Evolutionary conservation across 345 rosid genomes (phyloP).

Genomic region (Orychophragmus violaceus): DNA sequence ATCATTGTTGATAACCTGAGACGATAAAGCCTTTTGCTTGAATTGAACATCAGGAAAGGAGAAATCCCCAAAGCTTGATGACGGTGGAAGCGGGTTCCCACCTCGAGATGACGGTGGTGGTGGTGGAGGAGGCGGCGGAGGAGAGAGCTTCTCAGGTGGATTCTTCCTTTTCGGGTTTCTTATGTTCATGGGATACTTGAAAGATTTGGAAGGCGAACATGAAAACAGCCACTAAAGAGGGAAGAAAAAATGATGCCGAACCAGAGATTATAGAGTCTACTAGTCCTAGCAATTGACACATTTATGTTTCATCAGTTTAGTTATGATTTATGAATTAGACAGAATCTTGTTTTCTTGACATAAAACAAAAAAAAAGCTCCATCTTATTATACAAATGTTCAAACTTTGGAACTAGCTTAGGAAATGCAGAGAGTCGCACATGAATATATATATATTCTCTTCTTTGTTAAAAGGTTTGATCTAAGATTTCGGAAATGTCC

Average conservation of each 20-base stretch:
- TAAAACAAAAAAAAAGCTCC: neutral
- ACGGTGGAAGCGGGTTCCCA: slow-evolving; percentile 74
- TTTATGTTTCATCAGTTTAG: neutral
- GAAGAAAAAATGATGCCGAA: neutral
- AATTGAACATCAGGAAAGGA: slow-evolving; percentile 35
- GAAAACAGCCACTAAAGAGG: slow-evolving; percentile 23
- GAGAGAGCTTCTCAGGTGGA: slow-evolving; percentile 81
- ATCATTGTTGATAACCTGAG: neutral
- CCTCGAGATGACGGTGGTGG: slow-evolving; percentile 64
- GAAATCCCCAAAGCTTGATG: slow-evolving; percentile 63
- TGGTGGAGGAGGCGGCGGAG: slow-evolving; percentile 85
- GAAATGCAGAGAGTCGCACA: neutral
- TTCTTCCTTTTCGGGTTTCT: slow-evolving; percentile 85
- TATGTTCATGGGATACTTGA: slow-evolving; percentile 67
- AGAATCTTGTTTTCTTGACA: neutral
- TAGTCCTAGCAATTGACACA: neutral
- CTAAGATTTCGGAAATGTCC: neutral
- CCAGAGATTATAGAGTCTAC: neutral
- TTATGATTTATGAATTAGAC: slow-evolving; percentile 2
- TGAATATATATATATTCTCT: neutral
- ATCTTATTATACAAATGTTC: neutral
- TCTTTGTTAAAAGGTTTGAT: neutral
- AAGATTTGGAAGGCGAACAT: slow-evolving; percentile 66
- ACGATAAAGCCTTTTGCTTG: neutral
- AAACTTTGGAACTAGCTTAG: neutral